A percentile compares a stretch with the other conserved stretches of the same genome.
phyloP scores from a whole-genome alignment of 495 filamentous ascomycete genomes.

The Xylaria venustula region DNA sequence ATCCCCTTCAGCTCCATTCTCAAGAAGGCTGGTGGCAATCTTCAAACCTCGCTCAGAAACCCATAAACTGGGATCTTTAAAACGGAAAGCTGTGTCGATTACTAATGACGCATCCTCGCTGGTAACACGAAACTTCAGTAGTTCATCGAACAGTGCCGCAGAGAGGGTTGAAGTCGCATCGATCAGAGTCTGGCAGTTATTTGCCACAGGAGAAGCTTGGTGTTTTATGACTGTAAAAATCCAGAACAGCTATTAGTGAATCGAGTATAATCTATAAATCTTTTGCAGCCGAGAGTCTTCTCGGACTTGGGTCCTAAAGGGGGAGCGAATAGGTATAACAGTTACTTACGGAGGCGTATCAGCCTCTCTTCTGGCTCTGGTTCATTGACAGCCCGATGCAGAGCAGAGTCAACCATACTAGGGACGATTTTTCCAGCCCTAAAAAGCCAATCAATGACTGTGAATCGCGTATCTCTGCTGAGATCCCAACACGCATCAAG shows the following conservation, averaged over 20 bases:
- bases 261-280: neutral
- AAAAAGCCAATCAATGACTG: slow-evolving; percentile 44
- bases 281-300: neutral
- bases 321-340: neutral
- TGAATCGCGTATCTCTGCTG: slow-evolving; percentile 38
- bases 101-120: slow-evolving; percentile 37
- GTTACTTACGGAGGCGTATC: slow-evolving; percentile 26
- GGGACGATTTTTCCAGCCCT: slow-evolving; percentile 39
- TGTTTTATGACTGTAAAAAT: slow-evolving; percentile 27
- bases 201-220: slow-evolving; percentile 40
- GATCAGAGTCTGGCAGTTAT: slow-evolving; percentile 44
- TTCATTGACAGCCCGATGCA: slow-evolving; percentile 44
- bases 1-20: slow-evolving; percentile 42
- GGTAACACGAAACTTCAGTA: slow-evolving; percentile 35
- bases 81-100: slow-evolving; percentile 38
- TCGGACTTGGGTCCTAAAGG: neutral
- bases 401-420: slow-evolving; percentile 37
- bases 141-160: slow-evolving; percentile 32
- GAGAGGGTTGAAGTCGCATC: slow-evolving; percentile 36
- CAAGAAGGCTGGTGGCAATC: slow-evolving; percentile 38
- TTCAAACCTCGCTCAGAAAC: slow-evolving; percentile 35
- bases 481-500: slow-evolving; percentile 46
- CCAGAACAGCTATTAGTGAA: neutral
- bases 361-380: slow-evolving; percentile 43
- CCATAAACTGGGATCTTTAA: slow-evolving; percentile 33